phyloP scores from a whole-genome alignment of 129 eudicot species.

The Rutidosis leptorrhynchoides region DNA sequence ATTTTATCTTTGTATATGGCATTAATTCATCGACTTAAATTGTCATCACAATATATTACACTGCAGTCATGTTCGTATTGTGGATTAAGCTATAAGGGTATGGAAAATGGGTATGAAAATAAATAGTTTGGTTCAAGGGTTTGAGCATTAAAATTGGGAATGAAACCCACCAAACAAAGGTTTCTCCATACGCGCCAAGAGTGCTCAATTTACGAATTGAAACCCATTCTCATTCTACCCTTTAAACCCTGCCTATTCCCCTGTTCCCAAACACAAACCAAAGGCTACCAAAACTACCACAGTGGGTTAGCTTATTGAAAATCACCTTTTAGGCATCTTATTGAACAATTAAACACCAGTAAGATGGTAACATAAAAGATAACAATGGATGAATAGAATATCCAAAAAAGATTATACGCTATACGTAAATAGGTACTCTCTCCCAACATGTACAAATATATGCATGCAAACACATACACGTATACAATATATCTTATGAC shows the following conservation, averaged over 20 bases:
- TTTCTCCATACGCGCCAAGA: not conserved
- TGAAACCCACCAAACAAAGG: not conserved
- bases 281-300: not conserved
- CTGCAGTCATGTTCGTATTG: not conserved
- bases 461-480: not conserved
- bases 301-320: not conserved
- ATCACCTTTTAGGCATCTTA: not conserved
- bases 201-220: not conserved
- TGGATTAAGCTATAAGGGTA: not conserved
- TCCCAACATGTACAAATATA: not conserved
- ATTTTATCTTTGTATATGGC: constrained; percentile 20
- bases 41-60: constrained; percentile 9
- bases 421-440: not conserved
- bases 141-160: not conserved
- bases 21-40: constrained; percentile 9
- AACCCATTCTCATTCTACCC: not conserved
- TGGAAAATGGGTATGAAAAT: not conserved
- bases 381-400: not conserved
- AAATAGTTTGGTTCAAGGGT: not conserved
- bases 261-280: not conserved
- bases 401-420: not conserved
- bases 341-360: not conserved
- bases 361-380: not conserved
- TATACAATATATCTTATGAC: not conserved
- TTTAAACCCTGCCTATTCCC: not conserved